Percentiles rank a stretch among this genome's conserved stretches.
Conservation (phyloP, 2,329 filamentous ascomycete species). For the Microcyclospora tardicrescens region DNA sequence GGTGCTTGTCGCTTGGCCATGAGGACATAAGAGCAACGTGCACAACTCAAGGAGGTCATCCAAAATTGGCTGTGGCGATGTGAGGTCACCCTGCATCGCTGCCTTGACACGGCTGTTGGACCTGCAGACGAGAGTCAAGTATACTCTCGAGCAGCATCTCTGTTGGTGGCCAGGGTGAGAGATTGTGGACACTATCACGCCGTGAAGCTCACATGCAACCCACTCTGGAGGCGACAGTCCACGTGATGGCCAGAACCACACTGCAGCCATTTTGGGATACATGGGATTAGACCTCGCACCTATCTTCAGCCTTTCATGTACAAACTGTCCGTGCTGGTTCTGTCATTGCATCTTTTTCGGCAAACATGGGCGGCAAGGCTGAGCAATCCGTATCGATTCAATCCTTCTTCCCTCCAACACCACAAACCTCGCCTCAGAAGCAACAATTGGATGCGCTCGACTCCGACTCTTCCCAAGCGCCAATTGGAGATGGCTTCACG, state of each 20-base stretch:
- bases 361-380: slow-evolving; percentile 5
- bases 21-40: too few relatives aligned
- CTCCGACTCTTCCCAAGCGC: slow-evolving; percentile 5
- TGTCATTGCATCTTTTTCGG: not conserved
- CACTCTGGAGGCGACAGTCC: slow-evolving; percentile 1
- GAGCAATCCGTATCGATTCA: slow-evolving; percentile 27
- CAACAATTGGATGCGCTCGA: not conserved
- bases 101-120: too few relatives aligned
- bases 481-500: slow-evolving; percentile 41
- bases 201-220: not conserved
- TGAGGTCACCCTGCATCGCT: too few relatives aligned
- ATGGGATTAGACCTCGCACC: not conserved
- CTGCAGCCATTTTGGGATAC: not conserved
- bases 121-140: too few relatives aligned
- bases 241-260: not conserved
- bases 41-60: too few relatives aligned
- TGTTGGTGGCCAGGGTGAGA: too few relatives aligned
- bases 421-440: slow-evolving; percentile 14
- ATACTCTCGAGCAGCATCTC: too few relatives aligned
- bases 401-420: slow-evolving; percentile 27
- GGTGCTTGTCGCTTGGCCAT: too few relatives aligned
- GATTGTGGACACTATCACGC: too few relatives aligned
- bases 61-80: too few relatives aligned
- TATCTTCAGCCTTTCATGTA: too few relatives aligned
- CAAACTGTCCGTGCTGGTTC: too few relatives aligned